Evolutionary conservation across 768 basidiomycete genomes (phyloP).

Genomic region (Gloeostereum incarnatum): DNA sequence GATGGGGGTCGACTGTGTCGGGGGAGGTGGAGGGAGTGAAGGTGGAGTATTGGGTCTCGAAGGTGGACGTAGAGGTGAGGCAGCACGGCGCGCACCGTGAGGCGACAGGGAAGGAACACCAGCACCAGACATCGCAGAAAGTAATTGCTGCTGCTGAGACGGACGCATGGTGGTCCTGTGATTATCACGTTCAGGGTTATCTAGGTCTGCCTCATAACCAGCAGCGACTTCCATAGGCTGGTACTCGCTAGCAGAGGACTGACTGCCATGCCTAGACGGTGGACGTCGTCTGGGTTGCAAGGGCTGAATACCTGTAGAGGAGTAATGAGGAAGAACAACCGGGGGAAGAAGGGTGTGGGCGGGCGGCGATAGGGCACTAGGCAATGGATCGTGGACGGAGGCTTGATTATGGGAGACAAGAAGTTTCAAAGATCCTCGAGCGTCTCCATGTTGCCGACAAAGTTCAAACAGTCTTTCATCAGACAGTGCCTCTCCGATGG

Average conservation of each 20-base stretch:
- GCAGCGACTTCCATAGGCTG: slow-evolving; percentile 40
- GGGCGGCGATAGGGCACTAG: slow-evolving; percentile 20
- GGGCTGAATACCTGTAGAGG: slow-evolving; percentile 22
- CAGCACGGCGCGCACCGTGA: slow-evolving; percentile 26
- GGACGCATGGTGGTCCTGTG: slow-evolving; percentile 32
- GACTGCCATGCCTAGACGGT: slow-evolving; percentile 56
- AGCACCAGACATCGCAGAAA: slow-evolving; percentile 15
- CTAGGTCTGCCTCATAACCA: slow-evolving; percentile 70
- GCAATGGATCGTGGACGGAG: slow-evolving; percentile 42
- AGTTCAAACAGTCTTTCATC: slow-evolving; percentile 65
- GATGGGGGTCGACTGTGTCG: slow-evolving; percentile 8
- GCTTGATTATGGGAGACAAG: slow-evolving; percentile 63
- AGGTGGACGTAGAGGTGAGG: slow-evolving; percentile 18
- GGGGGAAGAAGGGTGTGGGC: slow-evolving; percentile 41
- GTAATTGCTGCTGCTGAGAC: slow-evolving; percentile 22
- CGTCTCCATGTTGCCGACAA: slow-evolving; percentile 66
- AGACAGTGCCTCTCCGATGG: slow-evolving; percentile 63
- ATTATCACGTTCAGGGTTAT: slow-evolving; percentile 44
- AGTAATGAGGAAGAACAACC: slow-evolving; percentile 38
- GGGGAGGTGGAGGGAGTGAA: slow-evolving; percentile 15
- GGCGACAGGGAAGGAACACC: slow-evolving; percentile 28
- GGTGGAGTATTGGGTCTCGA: slow-evolving; percentile 24
- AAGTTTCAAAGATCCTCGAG: slow-evolving; percentile 76
- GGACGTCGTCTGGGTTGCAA: slow-evolving; percentile 44
- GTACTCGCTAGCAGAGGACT: slow-evolving; percentile 58